Percentiles rank a stretch among this genome's conserved stretches.
phyloP scores from a whole-genome alignment of 73 alveolate species.

The Breviolum minutum region DNA sequence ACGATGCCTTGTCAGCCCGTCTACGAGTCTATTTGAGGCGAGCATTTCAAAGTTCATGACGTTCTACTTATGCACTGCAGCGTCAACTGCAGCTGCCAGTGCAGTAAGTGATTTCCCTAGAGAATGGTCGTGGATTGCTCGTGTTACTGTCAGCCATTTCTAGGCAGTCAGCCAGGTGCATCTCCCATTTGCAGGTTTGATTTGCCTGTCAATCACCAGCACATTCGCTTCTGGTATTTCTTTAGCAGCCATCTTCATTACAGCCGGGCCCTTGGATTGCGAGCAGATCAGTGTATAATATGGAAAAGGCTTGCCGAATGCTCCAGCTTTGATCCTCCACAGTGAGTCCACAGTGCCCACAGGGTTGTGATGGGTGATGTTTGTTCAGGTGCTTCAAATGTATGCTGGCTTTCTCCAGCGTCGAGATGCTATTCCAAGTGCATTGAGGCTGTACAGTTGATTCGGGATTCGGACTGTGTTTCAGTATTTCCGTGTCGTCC shows the following conservation, averaged over 20 bases:
- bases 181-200: slow-evolving; percentile 12
- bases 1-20: not conserved
- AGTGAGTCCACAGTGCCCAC: too few species aligned
- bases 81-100: slow-evolving; percentile 92
- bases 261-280: not conserved
- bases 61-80: slow-evolving; percentile 86
- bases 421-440: slow-evolving; percentile 76
- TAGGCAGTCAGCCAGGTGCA: too few species aligned
- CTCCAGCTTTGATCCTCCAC: not conserved
- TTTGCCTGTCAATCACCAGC: slow-evolving; percentile 82
- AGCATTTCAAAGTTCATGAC: slow-evolving; percentile 81
- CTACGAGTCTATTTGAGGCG: not conserved
- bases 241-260: slow-evolving; percentile 74
- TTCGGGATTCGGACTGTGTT: not conserved
- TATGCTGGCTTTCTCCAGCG: slow-evolving; percentile 87
- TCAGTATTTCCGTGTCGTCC: not conserved
- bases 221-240: slow-evolving; percentile 86
- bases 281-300: not conserved
- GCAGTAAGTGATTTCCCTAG: slow-evolving; percentile 38
- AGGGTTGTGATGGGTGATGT: not conserved
- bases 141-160: not conserved
- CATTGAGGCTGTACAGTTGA: not conserved
- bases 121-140: not conserved
- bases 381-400: slow-evolving; percentile 76
- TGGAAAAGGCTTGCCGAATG: not conserved